Evolutionary conservation across 371 early-diverging fungal genomes (phyloP).

Genomic region (Cokeromyces recurvatus): DNA sequence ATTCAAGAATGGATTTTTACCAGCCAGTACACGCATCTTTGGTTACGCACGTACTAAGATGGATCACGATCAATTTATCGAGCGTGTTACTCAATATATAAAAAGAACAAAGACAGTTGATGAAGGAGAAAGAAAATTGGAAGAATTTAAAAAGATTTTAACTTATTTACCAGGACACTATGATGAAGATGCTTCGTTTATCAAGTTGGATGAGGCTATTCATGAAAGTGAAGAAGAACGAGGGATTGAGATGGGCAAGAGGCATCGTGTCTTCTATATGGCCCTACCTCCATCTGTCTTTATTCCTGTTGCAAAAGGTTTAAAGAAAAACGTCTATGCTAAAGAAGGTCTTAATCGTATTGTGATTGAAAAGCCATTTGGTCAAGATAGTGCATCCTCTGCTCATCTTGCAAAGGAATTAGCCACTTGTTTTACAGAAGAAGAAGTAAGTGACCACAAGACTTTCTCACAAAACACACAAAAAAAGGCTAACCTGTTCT

Average conservation of each 20-base stretch:
- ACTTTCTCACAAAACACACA: background rate
- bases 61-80: slow-evolving; percentile 68
- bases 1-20: slow-evolving; percentile 73
- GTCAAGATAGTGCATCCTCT: slow-evolving; percentile 80
- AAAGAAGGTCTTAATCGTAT: slow-evolving; percentile 66
- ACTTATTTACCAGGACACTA: slow-evolving; percentile 52
- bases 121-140: slow-evolving; percentile 39
- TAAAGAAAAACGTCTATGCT: slow-evolving; percentile 67
- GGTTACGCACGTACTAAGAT: slow-evolving; percentile 97
- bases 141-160: slow-evolving; percentile 8
- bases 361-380: slow-evolving; percentile 98
- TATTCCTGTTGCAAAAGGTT: slow-evolving; percentile 71
- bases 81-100: slow-evolving; percentile 70
- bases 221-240: slow-evolving; percentile 45
- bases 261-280: slow-evolving; percentile 80
- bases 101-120: slow-evolving; percentile 28
- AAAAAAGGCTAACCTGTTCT: too few relatives aligned
- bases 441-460: slow-evolving; percentile 51
- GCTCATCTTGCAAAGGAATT: slow-evolving; percentile 65
- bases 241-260: slow-evolving; percentile 8
- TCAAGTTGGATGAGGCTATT: slow-evolving; percentile 59
- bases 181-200: slow-evolving; percentile 74
- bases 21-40: slow-evolving; percentile 71
- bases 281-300: slow-evolving; percentile 96
- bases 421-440: slow-evolving; percentile 74